These are phyloP conservation scores for Cryomyces minteri DNA, from an alignment of 495 filamentous ascomycete genomes.

Conservation along the genomic window DNA sequence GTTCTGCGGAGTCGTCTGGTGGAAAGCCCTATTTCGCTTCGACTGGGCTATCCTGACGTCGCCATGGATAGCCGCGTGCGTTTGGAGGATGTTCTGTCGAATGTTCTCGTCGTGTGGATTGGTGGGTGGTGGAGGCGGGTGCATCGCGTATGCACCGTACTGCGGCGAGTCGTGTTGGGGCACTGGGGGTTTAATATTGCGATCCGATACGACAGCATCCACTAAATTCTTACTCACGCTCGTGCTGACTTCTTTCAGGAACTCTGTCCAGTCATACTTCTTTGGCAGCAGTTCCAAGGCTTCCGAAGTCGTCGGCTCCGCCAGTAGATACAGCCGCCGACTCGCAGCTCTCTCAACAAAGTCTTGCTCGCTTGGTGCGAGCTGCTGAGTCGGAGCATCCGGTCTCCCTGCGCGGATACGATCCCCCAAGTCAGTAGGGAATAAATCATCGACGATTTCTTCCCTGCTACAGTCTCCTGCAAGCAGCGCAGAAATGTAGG, in stretches of 20 bases:
- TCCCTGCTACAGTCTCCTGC: constrained; percentile 28
- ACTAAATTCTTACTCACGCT: constrained; percentile 37
- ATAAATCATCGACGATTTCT: constrained; percentile 53
- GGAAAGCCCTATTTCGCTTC: too few species aligned
- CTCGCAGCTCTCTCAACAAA: constrained; percentile 47
- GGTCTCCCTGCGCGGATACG: constrained; percentile 44
- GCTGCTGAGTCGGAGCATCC: constrained; percentile 28
- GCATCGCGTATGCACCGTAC: too few species aligned
- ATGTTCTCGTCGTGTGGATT: too few species aligned
- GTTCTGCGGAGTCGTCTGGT: not conserved
- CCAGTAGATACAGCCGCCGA: constrained; percentile 47
- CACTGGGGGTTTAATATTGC: too few species aligned
- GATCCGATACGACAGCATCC: too few species aligned
- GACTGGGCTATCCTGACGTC: too few species aligned
- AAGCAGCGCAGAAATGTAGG: constrained; percentile 55
- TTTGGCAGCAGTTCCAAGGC: constrained; percentile 44
- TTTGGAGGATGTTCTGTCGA: too few species aligned
- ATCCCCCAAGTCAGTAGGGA: constrained; percentile 50
- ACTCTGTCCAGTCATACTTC: constrained; percentile 66
- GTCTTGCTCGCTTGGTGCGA: constrained; percentile 55
- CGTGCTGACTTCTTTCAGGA: constrained; percentile 50
- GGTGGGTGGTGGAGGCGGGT: too few species aligned
- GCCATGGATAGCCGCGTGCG: too few species aligned
- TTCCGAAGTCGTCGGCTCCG: constrained; percentile 40
- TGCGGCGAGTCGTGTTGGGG: too few species aligned